phyloP scores from a whole-genome alignment of 805 yeast species.

The Ogataea haglerorum region DNA sequence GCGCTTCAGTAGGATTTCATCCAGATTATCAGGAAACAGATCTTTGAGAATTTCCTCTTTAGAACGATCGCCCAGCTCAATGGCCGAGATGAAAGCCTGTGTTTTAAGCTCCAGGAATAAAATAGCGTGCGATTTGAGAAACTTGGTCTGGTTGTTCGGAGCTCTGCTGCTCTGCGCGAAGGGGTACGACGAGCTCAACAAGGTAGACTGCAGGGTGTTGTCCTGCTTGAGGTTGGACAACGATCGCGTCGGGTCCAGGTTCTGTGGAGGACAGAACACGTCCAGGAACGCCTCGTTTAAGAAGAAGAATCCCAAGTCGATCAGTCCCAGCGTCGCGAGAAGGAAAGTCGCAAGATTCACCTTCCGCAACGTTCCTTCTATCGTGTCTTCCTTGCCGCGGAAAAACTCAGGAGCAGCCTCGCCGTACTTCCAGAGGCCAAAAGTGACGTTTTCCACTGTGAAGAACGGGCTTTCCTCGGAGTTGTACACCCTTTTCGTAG shows the following conservation, averaged over 20 bases:
- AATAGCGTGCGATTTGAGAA: slow-evolving; percentile 77
- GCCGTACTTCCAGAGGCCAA: slow-evolving; percentile 69
- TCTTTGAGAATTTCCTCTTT: slow-evolving; percentile 67
- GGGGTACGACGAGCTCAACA: slow-evolving; percentile 9
- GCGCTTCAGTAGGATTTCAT: slow-evolving; percentile 42
- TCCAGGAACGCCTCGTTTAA: slow-evolving; percentile 81
- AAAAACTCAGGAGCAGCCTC: slow-evolving; percentile 54
- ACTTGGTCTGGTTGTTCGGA: slow-evolving; percentile 31
- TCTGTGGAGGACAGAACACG: slow-evolving; percentile 78
- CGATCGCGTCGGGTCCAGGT: slow-evolving; percentile 43
- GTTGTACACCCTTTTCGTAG: slow-evolving; percentile 65
- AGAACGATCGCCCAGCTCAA: slow-evolving; percentile 61
- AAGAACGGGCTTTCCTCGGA: slow-evolving; percentile 69
- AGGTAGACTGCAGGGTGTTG: slow-evolving; percentile 17
- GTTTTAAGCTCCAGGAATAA: slow-evolving; percentile 86
- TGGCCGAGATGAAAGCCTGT: slow-evolving; percentile 88
- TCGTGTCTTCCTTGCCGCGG: slow-evolving; percentile 57
- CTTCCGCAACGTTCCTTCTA: slow-evolving; percentile 68
- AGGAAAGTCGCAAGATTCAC: slow-evolving; percentile 85
- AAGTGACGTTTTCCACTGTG: slow-evolving; percentile 64
- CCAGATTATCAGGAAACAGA: slow-evolving; percentile 67
- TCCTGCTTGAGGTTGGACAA: slow-evolving; percentile 27
- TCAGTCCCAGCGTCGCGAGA: slow-evolving; percentile 79
- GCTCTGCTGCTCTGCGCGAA: slow-evolving; percentile 12
- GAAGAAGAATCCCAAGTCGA: slow-evolving; percentile 83